phyloP scores from a whole-genome alignment of 2,329 filamentous ascomycete genomes.

The Colletotrichum horii region DNA sequence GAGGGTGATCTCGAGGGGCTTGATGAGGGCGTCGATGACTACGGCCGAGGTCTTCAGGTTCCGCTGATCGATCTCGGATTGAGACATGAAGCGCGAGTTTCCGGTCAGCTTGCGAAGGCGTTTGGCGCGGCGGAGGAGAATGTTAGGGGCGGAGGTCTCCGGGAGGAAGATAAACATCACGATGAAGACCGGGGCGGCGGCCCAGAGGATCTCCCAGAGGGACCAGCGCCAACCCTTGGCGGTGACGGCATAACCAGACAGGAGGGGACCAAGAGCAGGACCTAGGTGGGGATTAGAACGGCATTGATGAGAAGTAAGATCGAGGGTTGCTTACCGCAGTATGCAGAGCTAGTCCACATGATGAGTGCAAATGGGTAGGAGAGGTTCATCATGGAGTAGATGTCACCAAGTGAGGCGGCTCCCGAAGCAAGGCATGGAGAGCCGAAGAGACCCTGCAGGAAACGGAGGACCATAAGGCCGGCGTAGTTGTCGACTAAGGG shows the following conservation, averaged over 20 bases:
- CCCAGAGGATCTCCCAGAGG: slow-evolving; percentile 68
- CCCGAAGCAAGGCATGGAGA: slow-evolving; percentile 68
- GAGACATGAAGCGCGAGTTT: slow-evolving; percentile 59
- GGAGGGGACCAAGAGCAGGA: slow-evolving; percentile 62
- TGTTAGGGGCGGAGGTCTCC: slow-evolving; percentile 64
- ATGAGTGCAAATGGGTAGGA: slow-evolving; percentile 58
- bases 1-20: slow-evolving; percentile 64
- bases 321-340: slow-evolving; percentile 27
- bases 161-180: slow-evolving; percentile 67
- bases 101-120: slow-evolving; percentile 68
- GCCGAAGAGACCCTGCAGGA: slow-evolving; percentile 71
- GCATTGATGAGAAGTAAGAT: neutral
- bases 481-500: slow-evolving; percentile 67
- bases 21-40: slow-evolving; percentile 61
- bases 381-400: slow-evolving; percentile 59
- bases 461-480: slow-evolving; percentile 67
- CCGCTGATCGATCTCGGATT: slow-evolving; percentile 69
- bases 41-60: slow-evolving; percentile 53
- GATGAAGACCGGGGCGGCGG: slow-evolving; percentile 62
- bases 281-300: neutral
- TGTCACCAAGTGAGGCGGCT: slow-evolving; percentile 56
- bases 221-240: slow-evolving; percentile 69
- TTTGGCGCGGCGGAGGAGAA: slow-evolving; percentile 64
- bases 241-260: slow-evolving; percentile 65
- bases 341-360: slow-evolving; percentile 57